Evolutionary conservation across 106 monocot species (phyloP).

Genomic region (Amphibolis antarctica): DNA sequence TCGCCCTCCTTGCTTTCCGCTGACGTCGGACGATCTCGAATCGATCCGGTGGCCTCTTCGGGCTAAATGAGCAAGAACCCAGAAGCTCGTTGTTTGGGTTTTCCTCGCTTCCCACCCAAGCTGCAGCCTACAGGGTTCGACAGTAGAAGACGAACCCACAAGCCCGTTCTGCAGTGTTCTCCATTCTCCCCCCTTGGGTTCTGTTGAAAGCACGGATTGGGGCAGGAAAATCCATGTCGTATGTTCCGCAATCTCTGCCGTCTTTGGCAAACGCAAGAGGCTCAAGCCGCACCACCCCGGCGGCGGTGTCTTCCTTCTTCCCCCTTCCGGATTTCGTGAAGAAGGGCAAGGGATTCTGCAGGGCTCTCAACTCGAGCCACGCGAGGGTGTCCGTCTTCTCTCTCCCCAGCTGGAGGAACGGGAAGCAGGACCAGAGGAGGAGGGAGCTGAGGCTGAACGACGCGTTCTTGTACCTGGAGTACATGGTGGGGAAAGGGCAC

Average conservation of each 20-base stretch:
- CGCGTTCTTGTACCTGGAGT: constrained; percentile 54
- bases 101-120: no score
- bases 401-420: constrained; percentile 46
- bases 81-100: no score
- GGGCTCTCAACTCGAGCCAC: constrained; percentile 20
- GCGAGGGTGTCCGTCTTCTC: constrained; percentile 23
- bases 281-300: not conserved
- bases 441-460: constrained; percentile 55
- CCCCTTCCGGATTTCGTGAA: constrained; percentile 8
- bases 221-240: no score
- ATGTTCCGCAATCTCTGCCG: not conserved
- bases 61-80: no score
- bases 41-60: no score
- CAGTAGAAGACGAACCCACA: no score
- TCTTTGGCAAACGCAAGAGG: not conserved
- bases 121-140: no score
- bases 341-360: constrained; percentile 20
- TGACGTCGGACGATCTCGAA: no score
- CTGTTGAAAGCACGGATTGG: no score
- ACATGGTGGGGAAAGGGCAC: constrained; percentile 59
- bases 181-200: no score
- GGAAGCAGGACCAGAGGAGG: constrained; percentile 29
- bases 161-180: no score
- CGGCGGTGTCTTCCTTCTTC: constrained; percentile 11
- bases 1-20: no score